These are phyloP conservation scores for Wilhelminamyces savonicus DNA, from an alignment of 805 yeast genomes.

Conservation along the genomic window DNA sequence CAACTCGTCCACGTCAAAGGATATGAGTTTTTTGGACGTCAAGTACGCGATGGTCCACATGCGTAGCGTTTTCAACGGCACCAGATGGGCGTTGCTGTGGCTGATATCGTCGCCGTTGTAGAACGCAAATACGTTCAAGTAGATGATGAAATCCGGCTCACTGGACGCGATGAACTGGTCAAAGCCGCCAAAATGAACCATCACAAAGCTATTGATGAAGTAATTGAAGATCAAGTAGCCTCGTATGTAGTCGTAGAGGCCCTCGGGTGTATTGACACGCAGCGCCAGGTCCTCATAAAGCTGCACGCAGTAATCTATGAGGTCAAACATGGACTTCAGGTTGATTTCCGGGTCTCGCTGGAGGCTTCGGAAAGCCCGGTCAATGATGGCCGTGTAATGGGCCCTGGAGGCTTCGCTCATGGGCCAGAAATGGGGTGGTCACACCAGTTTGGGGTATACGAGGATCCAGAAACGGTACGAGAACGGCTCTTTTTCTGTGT, in stretches of 20 bases:
- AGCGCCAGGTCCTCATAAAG: constrained; percentile 27
- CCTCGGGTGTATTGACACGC: constrained; percentile 8
- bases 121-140: constrained; percentile 35
- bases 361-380: constrained; percentile 29
- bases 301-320: constrained; percentile 34
- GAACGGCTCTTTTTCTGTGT: too few relatives aligned
- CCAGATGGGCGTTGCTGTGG: constrained; percentile 11
- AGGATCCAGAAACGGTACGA: too few relatives aligned
- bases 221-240: constrained; percentile 38
- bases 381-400: constrained; percentile 20
- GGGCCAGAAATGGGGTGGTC: too few relatives aligned
- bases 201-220: constrained; percentile 35
- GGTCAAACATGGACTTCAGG: constrained; percentile 32
- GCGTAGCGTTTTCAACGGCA: constrained; percentile 16
- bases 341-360: constrained; percentile 26
- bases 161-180: constrained; percentile 30
- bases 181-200: constrained; percentile 38
- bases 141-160: constrained; percentile 35
- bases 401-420: too few relatives aligned
- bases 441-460: too few relatives aligned
- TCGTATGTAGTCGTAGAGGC: constrained; percentile 20
- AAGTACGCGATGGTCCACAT: constrained; percentile 22
- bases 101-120: constrained; percentile 25
- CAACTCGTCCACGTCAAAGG: constrained; percentile 29
- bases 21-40: constrained; percentile 19